Base-by-base conservation (phyloP, 1,284 basidiomycete species). In the Irpex sp. region DNA sequence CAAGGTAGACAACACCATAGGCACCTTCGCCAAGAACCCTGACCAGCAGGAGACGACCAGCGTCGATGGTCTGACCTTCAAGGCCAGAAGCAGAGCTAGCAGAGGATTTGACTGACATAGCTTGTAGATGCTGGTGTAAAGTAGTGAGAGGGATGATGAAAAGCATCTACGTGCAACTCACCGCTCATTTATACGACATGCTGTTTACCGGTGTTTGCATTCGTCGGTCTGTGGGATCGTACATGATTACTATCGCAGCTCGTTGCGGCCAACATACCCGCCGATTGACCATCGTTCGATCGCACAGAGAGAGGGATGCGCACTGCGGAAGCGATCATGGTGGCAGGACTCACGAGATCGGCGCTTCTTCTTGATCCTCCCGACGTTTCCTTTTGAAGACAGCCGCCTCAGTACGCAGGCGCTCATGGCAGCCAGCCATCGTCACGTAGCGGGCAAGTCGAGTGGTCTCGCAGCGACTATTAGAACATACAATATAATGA, bases 21-120 rank as follows among this genome's bases (percentile, higher is more conserved):
- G 71, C 69, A 47, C 76, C 76, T 51, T 73, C 69, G 17, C 75
- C 75, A 31, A 77, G 68, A 36, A 78, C 75, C 64, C 83, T 75
- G 61, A 87, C 77, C 68, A 86, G 79, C 59, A 71, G 60, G 56
- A 61, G 64, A 51, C 67, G 68, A 49, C 71, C 72, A 63, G 69
- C 62, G 63, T 71, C 68, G 60, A 75, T 67, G 37, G 68, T 70
- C 56, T 68, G 60, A 59, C 67, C 68, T 53, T 64, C 59, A 63
- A 72, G 67, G 60, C 70, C 66, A 15, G 70, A 33, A 35, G 46
- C 43, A 65, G 50, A 68, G 58, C 62, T 64, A 58, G 26, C 21
- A 61, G 37, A 49, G 37, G 60, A 58, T 50, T 31, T 36, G 19
- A 55, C 31, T 33, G 62, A 56, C 51, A 59, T 62, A 60, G 61